A percentile compares a stretch with the other conserved stretches of the same genome.
These are phyloP conservation scores for Leucocoprinus birnbaumii DNA, from an alignment of 768 basidiomycete genomes.

Conservation along the genomic window DNA sequence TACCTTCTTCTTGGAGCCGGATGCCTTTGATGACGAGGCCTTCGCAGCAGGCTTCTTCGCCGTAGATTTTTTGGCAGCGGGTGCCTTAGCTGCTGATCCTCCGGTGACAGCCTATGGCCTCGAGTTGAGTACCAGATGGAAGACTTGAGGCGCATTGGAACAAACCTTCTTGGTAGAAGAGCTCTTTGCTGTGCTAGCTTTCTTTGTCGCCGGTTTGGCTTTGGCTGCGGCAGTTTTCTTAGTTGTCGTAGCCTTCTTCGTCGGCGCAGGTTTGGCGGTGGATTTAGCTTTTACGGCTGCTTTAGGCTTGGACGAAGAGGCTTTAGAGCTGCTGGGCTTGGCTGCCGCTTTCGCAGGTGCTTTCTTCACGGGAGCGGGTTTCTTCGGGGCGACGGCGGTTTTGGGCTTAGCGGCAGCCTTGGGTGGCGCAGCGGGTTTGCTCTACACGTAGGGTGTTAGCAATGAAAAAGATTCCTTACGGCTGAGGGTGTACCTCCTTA, in stretches of 20 bases:
- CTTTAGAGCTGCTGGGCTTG: conserved; percentile 20
- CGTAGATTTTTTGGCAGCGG: conserved; percentile 32
- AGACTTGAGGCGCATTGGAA: background rate
- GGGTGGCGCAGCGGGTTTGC: conserved; percentile 37
- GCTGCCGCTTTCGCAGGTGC: conserved; percentile 18
- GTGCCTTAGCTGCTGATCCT: conserved; percentile 30
- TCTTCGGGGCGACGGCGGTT: conserved; percentile 16
- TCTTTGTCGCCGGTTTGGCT: conserved; percentile 33
- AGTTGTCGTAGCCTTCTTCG: conserved; percentile 29
- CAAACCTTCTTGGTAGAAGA: conserved; percentile 40
- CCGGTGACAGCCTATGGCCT: conserved; percentile 43
- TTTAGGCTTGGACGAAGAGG: conserved; percentile 26
- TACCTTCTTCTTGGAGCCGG: conserved; percentile 33
- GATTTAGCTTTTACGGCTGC: conserved; percentile 23
- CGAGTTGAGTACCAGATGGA: background rate
- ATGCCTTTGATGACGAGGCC: conserved; percentile 14
- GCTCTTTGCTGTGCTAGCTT: conserved; percentile 33
- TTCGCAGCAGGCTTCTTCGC: conserved; percentile 37
- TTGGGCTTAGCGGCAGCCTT: conserved; percentile 23
- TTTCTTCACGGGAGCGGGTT: conserved; percentile 21
- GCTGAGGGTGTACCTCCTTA: conserved; percentile 35
- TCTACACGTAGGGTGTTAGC: conserved; percentile 19
- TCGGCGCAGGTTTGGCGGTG: conserved; percentile 24
- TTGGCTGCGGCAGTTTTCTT: conserved; percentile 37
- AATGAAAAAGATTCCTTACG: conserved; percentile 15